phyloP scores from a whole-genome alignment of 73 alveolate genomes.

The Urostyla sp. region DNA sequence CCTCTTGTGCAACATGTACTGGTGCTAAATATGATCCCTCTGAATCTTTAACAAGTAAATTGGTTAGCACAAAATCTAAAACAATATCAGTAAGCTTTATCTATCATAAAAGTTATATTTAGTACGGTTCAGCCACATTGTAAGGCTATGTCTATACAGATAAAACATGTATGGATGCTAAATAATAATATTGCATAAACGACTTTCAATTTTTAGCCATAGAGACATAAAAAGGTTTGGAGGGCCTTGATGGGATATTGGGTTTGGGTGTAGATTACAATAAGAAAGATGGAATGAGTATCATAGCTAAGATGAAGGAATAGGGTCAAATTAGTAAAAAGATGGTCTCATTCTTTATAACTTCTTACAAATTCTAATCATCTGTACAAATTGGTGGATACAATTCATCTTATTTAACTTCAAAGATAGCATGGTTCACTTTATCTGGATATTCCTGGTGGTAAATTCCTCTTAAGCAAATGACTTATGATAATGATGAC shows the following conservation, averaged over 20 bases:
- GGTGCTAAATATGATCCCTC: slow-evolving; percentile 22
- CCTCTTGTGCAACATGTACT: background rate
- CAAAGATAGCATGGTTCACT: slow-evolving; percentile 33
- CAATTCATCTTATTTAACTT: slow-evolving; percentile 6
- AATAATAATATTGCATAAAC: slow-evolving; percentile 1
- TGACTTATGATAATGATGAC: slow-evolving; percentile 4
- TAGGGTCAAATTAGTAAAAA: background rate
- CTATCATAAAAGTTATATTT: background rate
- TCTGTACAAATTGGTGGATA: slow-evolving; percentile 40
- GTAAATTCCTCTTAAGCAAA: slow-evolving; percentile 20
- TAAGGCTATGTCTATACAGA: slow-evolving; percentile 17
- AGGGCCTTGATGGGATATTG: slow-evolving; percentile 49
- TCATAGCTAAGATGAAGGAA: slow-evolving; percentile 24
- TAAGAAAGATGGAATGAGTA: slow-evolving; percentile 28
- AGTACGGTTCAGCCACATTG: slow-evolving; percentile 52
- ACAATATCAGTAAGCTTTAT: background rate
- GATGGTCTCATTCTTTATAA: slow-evolving; percentile 33
- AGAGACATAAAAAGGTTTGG: slow-evolving; percentile 12
- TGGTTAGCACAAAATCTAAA: slow-evolving; percentile 1
- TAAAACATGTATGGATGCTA: slow-evolving; percentile 31
- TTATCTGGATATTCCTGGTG: slow-evolving; percentile 26
- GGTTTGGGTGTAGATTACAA: slow-evolving; percentile 34
- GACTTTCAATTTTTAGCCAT: slow-evolving; percentile 39
- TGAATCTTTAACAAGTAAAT: background rate
- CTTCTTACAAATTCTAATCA: background rate